Conservation (phyloP, 176 grass and related monocot species). For the Pharus latifolius region DNA sequence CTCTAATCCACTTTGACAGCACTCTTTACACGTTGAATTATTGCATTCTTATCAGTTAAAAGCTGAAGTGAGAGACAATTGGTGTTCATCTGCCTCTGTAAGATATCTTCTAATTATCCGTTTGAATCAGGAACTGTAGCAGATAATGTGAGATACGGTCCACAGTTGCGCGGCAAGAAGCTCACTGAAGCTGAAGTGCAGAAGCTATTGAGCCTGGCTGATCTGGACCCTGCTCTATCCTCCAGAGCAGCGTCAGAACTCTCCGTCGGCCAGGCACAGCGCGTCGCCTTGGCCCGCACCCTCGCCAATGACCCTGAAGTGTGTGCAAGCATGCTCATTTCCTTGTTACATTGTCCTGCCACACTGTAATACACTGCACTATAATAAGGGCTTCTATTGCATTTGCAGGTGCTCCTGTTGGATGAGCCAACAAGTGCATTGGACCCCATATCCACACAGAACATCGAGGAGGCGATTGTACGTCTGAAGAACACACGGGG, state of each 20-base stretch:
- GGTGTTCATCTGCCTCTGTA: too few species aligned
- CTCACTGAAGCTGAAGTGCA: conserved; percentile 53
- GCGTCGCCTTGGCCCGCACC: conserved; percentile 79
- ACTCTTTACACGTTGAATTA: too few species aligned
- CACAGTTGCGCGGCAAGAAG: conserved; percentile 67
- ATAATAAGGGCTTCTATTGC: background rate
- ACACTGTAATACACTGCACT: background rate
- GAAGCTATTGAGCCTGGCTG: conserved; percentile 42
- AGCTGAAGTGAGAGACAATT: too few species aligned
- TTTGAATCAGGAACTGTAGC: conserved; percentile 83
- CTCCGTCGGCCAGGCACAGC: conserved; percentile 91
- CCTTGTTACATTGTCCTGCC: fast-evolving
- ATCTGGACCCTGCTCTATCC: conserved; percentile 52
- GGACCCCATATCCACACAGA: conserved; percentile 95
- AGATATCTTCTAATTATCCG: too few species aligned
- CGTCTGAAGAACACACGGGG: conserved; percentile 60
- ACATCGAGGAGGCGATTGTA: conserved; percentile 87
- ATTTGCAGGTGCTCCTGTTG: conserved; percentile 60
- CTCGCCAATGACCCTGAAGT: conserved; percentile 90
- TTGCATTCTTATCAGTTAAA: too few species aligned
- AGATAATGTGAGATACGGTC: conserved; percentile 78
- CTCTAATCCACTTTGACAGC: too few species aligned
- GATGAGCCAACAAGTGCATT: conserved; percentile 88
- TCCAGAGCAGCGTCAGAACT: conserved; percentile 50
- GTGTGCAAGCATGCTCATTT: background rate